These are phyloP conservation scores for Botrytis sinoallii DNA, from an alignment of 2,329 filamentous ascomycete genomes.

Conservation along the genomic window DNA sequence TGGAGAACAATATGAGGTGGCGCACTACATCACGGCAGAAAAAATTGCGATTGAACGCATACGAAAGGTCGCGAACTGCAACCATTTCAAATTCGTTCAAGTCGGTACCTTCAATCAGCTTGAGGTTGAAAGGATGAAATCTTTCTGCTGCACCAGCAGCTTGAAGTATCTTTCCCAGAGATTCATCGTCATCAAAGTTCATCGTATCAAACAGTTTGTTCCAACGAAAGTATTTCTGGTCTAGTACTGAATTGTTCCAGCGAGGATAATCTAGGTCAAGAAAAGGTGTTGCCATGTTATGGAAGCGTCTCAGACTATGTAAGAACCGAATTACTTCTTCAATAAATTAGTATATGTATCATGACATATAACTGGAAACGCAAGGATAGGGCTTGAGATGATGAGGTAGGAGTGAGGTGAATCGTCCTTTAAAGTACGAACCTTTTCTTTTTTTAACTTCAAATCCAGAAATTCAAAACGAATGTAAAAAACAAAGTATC, in stretches of 20 bases:
- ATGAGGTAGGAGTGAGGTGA: neutral
- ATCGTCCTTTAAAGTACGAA: neutral
- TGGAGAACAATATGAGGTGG: neutral
- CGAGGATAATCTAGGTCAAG: neutral
- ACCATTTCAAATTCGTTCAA: neutral
- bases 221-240: neutral
- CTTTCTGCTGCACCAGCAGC: neutral
- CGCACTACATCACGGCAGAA: neutral
- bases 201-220: neutral
- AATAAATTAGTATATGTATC: neutral
- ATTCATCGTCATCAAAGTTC: neutral
- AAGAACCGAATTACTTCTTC: neutral
- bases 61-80: neutral
- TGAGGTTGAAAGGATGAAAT: slow-evolving; percentile 4
- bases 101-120: neutral
- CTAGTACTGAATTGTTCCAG: neutral
- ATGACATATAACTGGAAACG: neutral
- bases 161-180: neutral
- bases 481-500: no score
- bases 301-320: neutral
- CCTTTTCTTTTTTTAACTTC: neutral
- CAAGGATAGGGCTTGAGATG: neutral
- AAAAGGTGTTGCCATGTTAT: neutral
- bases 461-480: neutral
- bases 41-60: neutral